These are phyloP conservation scores for Candida piceae DNA, from an alignment of 805 yeast species.

Conservation along the genomic window DNA sequence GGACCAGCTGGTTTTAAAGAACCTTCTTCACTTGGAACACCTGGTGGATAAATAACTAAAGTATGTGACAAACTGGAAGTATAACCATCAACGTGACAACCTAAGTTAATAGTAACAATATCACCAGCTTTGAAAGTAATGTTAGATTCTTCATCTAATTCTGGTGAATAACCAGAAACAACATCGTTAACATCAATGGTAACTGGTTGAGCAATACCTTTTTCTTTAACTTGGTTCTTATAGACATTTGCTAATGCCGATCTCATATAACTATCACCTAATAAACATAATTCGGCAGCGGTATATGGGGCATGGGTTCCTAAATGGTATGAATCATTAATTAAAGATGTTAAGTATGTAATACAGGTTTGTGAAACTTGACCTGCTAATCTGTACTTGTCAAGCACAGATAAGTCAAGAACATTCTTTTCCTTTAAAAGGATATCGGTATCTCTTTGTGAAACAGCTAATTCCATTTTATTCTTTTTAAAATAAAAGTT, in stretches of 20 bases:
- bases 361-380: slow-evolving; percentile 82
- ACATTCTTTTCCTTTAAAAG: slow-evolving; percentile 70
- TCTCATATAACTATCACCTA: slow-evolving; percentile 72
- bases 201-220: slow-evolving; percentile 92
- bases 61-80: slow-evolving; percentile 86
- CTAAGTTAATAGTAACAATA: slow-evolving; percentile 76
- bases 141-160: slow-evolving; percentile 54
- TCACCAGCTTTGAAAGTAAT: slow-evolving; percentile 67
- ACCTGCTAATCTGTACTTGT: slow-evolving; percentile 86
- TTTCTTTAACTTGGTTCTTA: slow-evolving; percentile 66
- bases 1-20: slow-evolving; percentile 65
- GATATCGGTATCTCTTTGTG: slow-evolving; percentile 68
- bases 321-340: slow-evolving; percentile 70
- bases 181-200: slow-evolving; percentile 80
- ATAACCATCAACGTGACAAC: slow-evolving; percentile 94
- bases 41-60: slow-evolving; percentile 73
- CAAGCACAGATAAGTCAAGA: slow-evolving; percentile 55
- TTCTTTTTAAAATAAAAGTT: no score
- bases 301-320: slow-evolving; percentile 44
- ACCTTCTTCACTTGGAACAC: slow-evolving; percentile 29
- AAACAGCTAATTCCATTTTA: slow-evolving; percentile 70
- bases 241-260: slow-evolving; percentile 56
- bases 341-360: slow-evolving; percentile 56
- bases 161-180: slow-evolving; percentile 80
- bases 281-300: slow-evolving; percentile 68